phyloP scores from a whole-genome alignment of 2,329 filamentous ascomycete genomes.

The Pochonia chlamydosporia region DNA sequence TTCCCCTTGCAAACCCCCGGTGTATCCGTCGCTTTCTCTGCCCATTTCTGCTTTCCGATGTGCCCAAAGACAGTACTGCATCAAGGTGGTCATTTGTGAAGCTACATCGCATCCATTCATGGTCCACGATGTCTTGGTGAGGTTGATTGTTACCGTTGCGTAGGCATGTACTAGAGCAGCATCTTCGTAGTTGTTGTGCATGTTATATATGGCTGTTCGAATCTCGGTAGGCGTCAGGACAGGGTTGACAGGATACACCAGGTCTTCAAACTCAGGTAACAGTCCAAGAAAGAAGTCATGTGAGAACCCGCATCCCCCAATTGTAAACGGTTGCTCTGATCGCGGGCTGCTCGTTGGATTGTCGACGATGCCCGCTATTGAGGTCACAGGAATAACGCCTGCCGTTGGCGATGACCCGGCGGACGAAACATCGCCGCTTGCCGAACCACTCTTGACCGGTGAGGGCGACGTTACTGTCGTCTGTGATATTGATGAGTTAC shows the following conservation, averaged over 20 bases:
- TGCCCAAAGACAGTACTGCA: slow-evolving; percentile 16
- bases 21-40: slow-evolving; percentile 22
- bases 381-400: slow-evolving; percentile 12
- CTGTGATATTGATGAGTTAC: not conserved
- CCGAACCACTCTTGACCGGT: too few relatives aligned
- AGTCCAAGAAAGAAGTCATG: slow-evolving; percentile 27
- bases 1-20: slow-evolving; percentile 27
- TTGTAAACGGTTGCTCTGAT: slow-evolving; percentile 2
- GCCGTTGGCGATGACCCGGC: slow-evolving; percentile 8
- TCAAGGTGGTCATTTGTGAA: slow-evolving; percentile 23
- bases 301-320: slow-evolving; percentile 16
- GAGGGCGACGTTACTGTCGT: too few relatives aligned
- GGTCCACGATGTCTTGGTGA: slow-evolving; percentile 24
- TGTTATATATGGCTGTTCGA: slow-evolving; percentile 22
- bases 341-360: slow-evolving; percentile 3
- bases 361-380: slow-evolving; percentile 21
- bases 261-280: slow-evolving; percentile 26
- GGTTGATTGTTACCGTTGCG: slow-evolving; percentile 30
- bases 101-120: slow-evolving; percentile 21
- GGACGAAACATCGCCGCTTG: slow-evolving; percentile 9
- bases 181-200: slow-evolving; percentile 27
- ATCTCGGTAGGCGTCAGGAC: slow-evolving; percentile 26
- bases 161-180: slow-evolving; percentile 30
- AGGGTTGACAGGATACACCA: slow-evolving; percentile 32
- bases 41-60: slow-evolving; percentile 20